Evolutionary conservation across 2,329 filamentous ascomycete species (phyloP), one percentile per base, ranked within the genome.

Genomic region (Fusarium armeniacum): DNA sequence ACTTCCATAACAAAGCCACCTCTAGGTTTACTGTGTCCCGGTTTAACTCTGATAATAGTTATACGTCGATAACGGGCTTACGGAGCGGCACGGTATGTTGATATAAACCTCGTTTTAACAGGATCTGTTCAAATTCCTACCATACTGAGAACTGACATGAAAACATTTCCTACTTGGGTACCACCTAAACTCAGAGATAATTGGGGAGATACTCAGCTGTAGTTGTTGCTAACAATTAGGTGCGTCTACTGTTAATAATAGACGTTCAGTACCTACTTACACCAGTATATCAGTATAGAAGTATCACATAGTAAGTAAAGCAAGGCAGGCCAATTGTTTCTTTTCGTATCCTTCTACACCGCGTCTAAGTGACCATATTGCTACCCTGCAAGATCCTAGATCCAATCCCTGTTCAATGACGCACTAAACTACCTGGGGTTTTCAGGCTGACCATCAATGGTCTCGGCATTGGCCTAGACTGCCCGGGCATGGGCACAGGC

Each of bases 401-500:
- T 43, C 20, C 2, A 18, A 55, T 47, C 61, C 66, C 38, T 69
- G 67, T 52, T 12, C 5, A 32, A 22, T 54, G 43, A 46, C 33
- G 45, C 45, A 43, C 50, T 58, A 58, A 60, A 51, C 56, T 18
- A 44, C 16, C 55, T 28, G 45, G 57, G 57, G 47, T 24, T 32
- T 41, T 28, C 35, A 49, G 38, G 66, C 56, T 70, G 66, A 62
- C 66, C 28, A 70, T 67, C 66, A 44, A 45, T 33, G 24, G 41
- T 44, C 32, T 51, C 47, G 35, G 36, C 41, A 70, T 45, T 59
- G 62, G 66, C 15, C 13, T 26, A 10, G 40, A 11, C 10, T 30
- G 28, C 28, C 28, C 9, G 28, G 9, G 28, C 28, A 30, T 10
- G 11, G 10, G 28, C 28, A 30, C 28, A 30, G 9, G 28, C 28